phyloP scores from a whole-genome alignment of 2,329 filamentous ascomycete species.

The Ceratocystiopsis minuta region DNA sequence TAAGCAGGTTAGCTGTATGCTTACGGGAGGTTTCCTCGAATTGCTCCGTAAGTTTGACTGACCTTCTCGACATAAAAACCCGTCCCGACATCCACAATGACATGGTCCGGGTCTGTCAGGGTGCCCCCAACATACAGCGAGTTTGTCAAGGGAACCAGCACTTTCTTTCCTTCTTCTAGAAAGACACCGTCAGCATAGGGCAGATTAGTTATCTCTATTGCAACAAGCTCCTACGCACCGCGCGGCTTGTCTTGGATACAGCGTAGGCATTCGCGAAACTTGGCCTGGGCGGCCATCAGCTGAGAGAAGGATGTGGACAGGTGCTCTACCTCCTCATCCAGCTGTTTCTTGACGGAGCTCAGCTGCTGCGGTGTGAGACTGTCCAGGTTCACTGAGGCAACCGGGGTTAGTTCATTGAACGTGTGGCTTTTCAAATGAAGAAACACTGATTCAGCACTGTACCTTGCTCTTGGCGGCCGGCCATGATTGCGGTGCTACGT shows the following conservation, averaged over 20 bases:
- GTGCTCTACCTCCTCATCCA: conserved; percentile 91
- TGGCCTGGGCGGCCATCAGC: conserved; percentile 73
- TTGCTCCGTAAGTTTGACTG: conserved; percentile 2
- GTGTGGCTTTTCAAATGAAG: no score
- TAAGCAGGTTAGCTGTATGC: background rate
- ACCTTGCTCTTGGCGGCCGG: conserved; percentile 9
- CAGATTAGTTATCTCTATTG: no score
- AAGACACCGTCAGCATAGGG: background rate
- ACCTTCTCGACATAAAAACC: conserved; percentile 93
- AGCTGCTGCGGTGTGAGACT: conserved; percentile 72
- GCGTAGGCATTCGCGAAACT: conserved; percentile 77
- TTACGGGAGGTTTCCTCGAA: no score
- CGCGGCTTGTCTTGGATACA: conserved; percentile 38
- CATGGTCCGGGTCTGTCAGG: conserved; percentile 54
- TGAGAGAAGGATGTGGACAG: conserved; percentile 79
- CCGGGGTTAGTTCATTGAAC: no score
- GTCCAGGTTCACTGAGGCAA: conserved; percentile 40
- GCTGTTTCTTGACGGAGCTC: conserved; percentile 80
- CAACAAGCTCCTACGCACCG: background rate
- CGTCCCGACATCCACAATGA: conserved; percentile 83
- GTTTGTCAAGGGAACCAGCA: conserved; percentile 87
- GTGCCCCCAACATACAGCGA: conserved; percentile 85
- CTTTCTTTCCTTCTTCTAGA: conserved; percentile 24
- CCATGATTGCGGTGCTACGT: conserved; percentile 1
- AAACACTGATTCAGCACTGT: background rate